Evolutionary conservation across 306 rosid species (phyloP).

Genomic region (Citrullus mucosospermus): DNA sequence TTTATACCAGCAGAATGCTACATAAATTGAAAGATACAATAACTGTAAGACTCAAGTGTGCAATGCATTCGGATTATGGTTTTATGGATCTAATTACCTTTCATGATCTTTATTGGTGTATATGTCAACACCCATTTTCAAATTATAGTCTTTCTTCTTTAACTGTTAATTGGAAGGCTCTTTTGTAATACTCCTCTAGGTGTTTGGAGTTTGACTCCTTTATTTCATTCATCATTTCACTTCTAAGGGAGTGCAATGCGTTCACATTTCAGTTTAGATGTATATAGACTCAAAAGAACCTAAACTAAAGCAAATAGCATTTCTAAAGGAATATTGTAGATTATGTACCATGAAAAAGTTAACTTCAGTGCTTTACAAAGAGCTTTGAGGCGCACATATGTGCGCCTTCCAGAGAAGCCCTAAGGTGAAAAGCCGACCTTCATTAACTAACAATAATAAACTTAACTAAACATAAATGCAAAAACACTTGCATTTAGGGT

Average conservation of each 20-base stretch:
- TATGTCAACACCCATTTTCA: too few relatives aligned
- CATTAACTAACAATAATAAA: background rate
- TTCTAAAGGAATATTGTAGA: background rate
- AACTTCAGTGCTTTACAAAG: background rate
- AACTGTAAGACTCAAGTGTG: background rate
- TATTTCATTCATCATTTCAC: too few relatives aligned
- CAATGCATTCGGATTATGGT: background rate
- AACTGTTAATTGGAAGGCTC: too few relatives aligned
- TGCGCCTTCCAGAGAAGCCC: background rate
- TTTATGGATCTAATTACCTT: too few relatives aligned
- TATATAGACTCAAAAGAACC: background rate
- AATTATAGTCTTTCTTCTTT: too few relatives aligned
- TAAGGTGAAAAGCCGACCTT: background rate
- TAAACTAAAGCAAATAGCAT: background rate
- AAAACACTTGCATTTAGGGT: background rate
- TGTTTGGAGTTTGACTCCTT: too few relatives aligned
- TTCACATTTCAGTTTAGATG: background rate
- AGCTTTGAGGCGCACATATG: background rate
- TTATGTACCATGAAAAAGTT: background rate
- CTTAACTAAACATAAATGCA: background rate
- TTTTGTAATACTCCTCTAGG: too few relatives aligned
- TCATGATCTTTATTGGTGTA: too few relatives aligned
- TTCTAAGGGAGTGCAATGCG: background rate
- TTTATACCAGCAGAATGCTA: conserved; percentile 98
- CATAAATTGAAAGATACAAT: conserved; percentile 20